phyloP scores from a whole-genome alignment of 1,284 basidiomycete species.

The Pulchroboletus neoregius region DNA sequence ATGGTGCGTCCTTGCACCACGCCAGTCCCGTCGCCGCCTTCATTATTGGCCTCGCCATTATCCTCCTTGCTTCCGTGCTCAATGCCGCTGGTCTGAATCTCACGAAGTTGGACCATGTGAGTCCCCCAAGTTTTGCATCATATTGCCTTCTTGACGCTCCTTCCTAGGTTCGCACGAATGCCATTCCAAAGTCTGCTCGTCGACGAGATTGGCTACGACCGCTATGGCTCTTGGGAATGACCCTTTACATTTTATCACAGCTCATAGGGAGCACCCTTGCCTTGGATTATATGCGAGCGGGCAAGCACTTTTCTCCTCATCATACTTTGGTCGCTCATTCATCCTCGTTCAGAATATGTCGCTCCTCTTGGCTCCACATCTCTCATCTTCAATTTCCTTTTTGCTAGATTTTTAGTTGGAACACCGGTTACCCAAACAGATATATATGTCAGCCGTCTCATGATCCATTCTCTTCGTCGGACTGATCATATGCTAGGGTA shows the following conservation, averaged over 20 bases:
- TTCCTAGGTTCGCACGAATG: constrained; percentile 60
- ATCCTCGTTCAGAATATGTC: constrained; percentile 65
- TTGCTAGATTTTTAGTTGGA: constrained; percentile 78
- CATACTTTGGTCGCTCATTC: neutral
- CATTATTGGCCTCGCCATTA: constrained; percentile 76
- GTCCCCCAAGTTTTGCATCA: constrained; percentile 17
- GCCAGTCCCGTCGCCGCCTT: constrained; percentile 68
- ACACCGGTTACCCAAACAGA: constrained; percentile 78
- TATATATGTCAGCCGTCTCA: constrained; percentile 54
- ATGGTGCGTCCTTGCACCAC: constrained; percentile 37
- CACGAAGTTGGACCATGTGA: constrained; percentile 79
- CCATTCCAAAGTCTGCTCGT: constrained; percentile 65
- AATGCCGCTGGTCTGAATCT: constrained; percentile 84
- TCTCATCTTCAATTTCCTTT: constrained; percentile 85
- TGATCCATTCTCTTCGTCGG: neutral
- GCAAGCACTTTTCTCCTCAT: constrained; percentile 34
- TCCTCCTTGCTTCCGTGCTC: constrained; percentile 72
- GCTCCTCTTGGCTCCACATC: constrained; percentile 81
- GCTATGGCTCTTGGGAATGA: constrained; percentile 79
- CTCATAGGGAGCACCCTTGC: constrained; percentile 83
- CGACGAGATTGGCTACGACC: constrained; percentile 72
- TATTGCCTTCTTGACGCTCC: constrained; percentile 5
- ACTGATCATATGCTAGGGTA: constrained; percentile 51
- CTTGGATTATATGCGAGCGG: constrained; percentile 82
- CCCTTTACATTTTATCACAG: constrained; percentile 80